phyloP scores from a whole-genome alignment of 1,284 basidiomycete genomes.

The Xerocomus nothofagi region DNA sequence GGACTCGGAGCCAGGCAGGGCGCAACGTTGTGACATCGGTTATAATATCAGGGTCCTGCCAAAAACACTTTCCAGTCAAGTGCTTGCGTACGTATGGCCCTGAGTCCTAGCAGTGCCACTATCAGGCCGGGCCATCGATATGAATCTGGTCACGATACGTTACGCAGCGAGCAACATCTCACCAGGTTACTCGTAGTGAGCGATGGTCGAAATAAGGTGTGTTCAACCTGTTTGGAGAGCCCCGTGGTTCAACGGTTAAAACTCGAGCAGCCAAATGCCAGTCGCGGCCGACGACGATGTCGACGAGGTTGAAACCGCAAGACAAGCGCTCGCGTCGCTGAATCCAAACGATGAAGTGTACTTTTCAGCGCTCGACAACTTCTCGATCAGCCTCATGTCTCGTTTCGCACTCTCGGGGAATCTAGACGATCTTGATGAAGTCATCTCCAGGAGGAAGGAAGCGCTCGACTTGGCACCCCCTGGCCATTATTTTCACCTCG shows the following conservation, averaged over 20 bases:
- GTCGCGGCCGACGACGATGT: neutral
- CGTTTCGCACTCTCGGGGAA: constrained; percentile 16
- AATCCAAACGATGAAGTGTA: constrained; percentile 15
- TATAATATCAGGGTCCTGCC: neutral
- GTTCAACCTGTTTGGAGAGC: neutral
- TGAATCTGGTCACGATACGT: neutral
- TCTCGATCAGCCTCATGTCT: constrained; percentile 15
- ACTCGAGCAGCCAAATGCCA: constrained; percentile 6
- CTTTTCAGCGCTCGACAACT: constrained; percentile 11
- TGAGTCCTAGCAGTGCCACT: neutral
- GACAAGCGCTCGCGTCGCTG: constrained; percentile 14
- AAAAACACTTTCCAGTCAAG: neutral
- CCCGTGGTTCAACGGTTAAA: neutral
- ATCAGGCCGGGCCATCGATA: neutral
- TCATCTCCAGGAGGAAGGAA: constrained; percentile 8
- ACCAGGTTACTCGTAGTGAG: neutral
- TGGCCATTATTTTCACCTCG: constrained; percentile 9
- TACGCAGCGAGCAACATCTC: neutral
- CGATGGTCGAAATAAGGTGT: constrained; percentile 11
- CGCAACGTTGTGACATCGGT: neutral
- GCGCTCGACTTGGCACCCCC: constrained; percentile 10
- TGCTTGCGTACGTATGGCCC: neutral
- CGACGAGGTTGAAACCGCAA: constrained; percentile 20
- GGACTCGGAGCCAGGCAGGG: no score
- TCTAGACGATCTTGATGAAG: constrained; percentile 25